Evolutionary conservation across 2,329 filamentous ascomycete genomes (phyloP).

Genomic region (Hypoxylon sp.): DNA sequence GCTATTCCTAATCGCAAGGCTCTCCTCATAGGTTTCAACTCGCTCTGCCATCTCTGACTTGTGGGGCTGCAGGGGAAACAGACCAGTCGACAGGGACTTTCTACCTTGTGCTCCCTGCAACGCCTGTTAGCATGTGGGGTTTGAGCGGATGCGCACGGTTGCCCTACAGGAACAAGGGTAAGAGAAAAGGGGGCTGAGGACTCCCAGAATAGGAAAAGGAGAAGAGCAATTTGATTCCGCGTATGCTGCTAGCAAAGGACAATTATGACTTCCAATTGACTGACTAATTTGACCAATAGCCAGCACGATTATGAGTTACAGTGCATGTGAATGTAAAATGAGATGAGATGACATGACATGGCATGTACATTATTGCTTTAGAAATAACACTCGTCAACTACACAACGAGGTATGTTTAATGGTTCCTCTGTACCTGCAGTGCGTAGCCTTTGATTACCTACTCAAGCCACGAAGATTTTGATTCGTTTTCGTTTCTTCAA

Average conservation of each 20-base stretch:
- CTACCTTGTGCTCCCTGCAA: constrained; percentile 21
- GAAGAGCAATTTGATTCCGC: constrained; percentile 2
- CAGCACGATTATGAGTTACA: constrained; percentile 7
- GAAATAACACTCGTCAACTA: background rate
- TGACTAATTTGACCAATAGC: constrained; percentile 7
- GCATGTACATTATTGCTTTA: constrained; percentile 15
- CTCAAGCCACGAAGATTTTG: constrained; percentile 12
- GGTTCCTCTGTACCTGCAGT: background rate
- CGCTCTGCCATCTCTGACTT: constrained; percentile 20
- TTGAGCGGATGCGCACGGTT: constrained; percentile 29
- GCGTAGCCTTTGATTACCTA: constrained; percentile 3
- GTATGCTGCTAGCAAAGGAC: background rate
- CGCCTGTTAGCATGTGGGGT: constrained; percentile 35
- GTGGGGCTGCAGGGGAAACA: constrained; percentile 24
- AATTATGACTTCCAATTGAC: constrained; percentile 7
- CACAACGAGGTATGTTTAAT: background rate
- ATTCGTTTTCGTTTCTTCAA: constrained; percentile 7
- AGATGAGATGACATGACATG: background rate
- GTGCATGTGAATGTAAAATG: constrained; percentile 4
- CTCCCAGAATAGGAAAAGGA: constrained; percentile 20
- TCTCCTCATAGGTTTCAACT: constrained; percentile 24
- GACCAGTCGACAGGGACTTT: constrained; percentile 24
- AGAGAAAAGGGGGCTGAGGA: constrained; percentile 31
- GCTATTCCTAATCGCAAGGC: constrained; percentile 35
- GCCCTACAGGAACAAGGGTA: constrained; percentile 22